Conservation (phyloP, 495 filamentous ascomycete genomes). For the Aspergillus heteromorphus region DNA sequence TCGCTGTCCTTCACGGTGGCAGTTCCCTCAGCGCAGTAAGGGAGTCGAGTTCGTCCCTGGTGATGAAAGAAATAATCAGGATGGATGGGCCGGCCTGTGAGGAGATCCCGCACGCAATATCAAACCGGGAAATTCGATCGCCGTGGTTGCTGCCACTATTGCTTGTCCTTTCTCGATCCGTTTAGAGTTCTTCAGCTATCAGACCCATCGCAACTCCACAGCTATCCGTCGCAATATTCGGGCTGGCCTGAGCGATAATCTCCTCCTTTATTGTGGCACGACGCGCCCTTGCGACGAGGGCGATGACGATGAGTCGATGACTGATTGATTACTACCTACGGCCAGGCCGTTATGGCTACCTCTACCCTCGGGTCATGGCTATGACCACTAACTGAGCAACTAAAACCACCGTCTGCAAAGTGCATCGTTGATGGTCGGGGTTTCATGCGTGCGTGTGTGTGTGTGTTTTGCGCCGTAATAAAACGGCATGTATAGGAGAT, state of each 20-base stretch:
- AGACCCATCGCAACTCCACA: constrained; percentile 6
- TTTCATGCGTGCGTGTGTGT: no score
- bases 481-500: background rate
- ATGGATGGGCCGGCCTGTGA: background rate
- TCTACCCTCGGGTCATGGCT: no score
- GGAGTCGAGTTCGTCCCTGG: background rate
- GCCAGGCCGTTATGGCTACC: no score
- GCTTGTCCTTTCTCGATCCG: constrained; percentile 5
- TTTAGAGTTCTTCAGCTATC: constrained; percentile 13
- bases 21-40: background rate
- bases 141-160: background rate
- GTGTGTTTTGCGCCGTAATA: background rate
- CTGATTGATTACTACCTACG: background rate
- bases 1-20: background rate
- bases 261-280: background rate
- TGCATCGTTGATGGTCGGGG: no score
- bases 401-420: no score
- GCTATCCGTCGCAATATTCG: constrained; percentile 7
- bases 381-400: no score
- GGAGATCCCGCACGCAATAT: background rate
- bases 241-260: background rate
- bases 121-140: background rate
- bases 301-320: background rate
- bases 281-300: background rate
- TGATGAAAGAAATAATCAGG: background rate